Evolutionary conservation across 2,329 filamentous ascomycete genomes (phyloP), one percentile per base, ranked within the genome.

Genomic region (Beauveria sp.): DNA sequence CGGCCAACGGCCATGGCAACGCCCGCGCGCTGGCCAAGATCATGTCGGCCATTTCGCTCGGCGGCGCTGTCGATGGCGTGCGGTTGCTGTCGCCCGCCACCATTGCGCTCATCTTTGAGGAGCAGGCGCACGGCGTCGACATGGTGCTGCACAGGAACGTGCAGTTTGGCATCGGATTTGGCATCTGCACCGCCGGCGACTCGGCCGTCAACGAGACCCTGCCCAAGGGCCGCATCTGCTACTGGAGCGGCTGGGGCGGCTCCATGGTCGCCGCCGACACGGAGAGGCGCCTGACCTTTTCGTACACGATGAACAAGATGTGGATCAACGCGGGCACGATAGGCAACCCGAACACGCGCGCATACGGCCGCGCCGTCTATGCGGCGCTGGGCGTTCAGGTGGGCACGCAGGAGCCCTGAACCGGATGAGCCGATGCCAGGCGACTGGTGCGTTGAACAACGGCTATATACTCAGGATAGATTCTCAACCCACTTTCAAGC

Each of bases 221-320:
- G 42, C 42, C 62, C 49, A 18, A 20, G 24, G 77, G 76, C 69
- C 61, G 62, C 4, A 24, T 71, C 16, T 66, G 67, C 50, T 78
- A 72, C 61, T 80, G 79, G 77, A 71, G 72, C 26, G 79, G 79
- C 0, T 79, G 73, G 73, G 79, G 79, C 12, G 79, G 79, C 0
- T 78, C 77, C 0, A 61, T 77, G 1, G 64, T 72, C 3, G 63
- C 80, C 31, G 76, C 80, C 71, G 79, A 81, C 64, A 45, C 73
- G 5, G 75, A 78, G 38, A 66, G 72, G 2, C 66, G 69, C 18
- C 66, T 80, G 62, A 80, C 78, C 0, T 73, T 80, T 34, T 67
- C 69, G 0, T 81, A 80, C 68, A 67, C 70, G 2, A 80, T 80
- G 77, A 80, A 80, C 62, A 76, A 73, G 60, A 78, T 80, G 76